Percentiles rank a stretch among this genome's conserved stretches.
Evolutionary conservation across 2,329 filamentous ascomycete species (phyloP).

Genomic region (Colletotrichum sp.): DNA sequence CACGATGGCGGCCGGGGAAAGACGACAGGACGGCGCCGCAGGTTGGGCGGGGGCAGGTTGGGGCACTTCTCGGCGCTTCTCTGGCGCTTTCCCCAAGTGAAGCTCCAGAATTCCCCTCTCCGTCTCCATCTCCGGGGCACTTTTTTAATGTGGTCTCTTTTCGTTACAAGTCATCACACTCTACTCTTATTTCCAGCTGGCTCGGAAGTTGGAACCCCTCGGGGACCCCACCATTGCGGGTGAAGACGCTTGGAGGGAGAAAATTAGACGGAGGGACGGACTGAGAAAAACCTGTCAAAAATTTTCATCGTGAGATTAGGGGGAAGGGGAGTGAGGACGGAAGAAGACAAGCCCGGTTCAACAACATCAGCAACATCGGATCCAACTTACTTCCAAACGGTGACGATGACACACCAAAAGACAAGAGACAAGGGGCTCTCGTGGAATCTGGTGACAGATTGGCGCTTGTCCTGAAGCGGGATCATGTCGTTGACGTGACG

Average conservation of each 20-base stretch:
- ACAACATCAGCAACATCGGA: background rate
- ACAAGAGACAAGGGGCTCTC: background rate
- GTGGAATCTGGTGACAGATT: background rate
- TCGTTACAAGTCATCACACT: background rate
- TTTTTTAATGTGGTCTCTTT: background rate
- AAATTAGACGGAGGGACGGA: background rate
- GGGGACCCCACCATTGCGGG: slow-evolving; percentile 13
- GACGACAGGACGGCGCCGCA: background rate
- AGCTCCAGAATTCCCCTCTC: slow-evolving; percentile 2
- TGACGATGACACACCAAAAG: background rate
- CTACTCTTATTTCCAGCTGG: background rate
- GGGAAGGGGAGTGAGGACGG: background rate
- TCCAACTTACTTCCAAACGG: background rate
- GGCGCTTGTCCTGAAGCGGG: slow-evolving; percentile 1
- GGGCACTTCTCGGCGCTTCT: slow-evolving; percentile 13
- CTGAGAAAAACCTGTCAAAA: background rate
- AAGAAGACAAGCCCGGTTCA: background rate
- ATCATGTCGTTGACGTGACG: background rate
- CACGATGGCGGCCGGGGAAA: background rate
- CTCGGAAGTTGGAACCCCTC: background rate
- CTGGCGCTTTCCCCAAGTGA: slow-evolving; percentile 18
- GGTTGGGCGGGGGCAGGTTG: background rate
- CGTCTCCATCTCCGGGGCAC: slow-evolving; percentile 5
- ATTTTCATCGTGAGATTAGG: background rate
- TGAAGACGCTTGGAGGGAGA: background rate